phyloP scores from a whole-genome alignment of 805 yeast species.

The Myxozyma lipomycoides region DNA sequence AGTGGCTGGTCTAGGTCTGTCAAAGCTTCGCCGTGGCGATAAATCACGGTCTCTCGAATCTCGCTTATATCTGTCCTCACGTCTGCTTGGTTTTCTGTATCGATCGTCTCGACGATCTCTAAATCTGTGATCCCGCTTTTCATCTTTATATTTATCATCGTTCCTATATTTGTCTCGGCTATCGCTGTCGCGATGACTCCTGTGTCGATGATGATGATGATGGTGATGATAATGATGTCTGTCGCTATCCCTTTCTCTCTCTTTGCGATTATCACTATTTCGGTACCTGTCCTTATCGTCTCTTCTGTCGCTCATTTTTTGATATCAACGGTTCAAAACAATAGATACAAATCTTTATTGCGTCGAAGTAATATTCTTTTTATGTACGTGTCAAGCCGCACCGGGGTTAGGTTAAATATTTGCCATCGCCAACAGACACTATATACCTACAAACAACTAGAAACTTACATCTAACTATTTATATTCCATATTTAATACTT shows the following conservation, averaged over 20 bases:
- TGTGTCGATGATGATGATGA: not conserved
- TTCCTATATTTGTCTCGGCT: not conserved
- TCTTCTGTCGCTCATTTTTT: no score
- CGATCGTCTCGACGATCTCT: not conserved
- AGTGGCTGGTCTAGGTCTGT: not conserved
- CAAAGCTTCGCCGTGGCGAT: not conserved
- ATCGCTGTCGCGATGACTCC: not conserved
- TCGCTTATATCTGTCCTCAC: not conserved
- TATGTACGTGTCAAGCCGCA: no score
- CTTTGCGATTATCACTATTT: not conserved
- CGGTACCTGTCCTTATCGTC: constrained; percentile 15
- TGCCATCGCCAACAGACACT: no score
- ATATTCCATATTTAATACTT: no score
- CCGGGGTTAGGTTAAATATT: no score
- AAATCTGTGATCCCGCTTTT: not conserved
- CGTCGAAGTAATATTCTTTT: no score
- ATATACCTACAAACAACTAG: no score
- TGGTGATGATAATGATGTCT: not conserved
- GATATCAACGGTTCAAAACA: no score
- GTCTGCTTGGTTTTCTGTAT: not conserved
- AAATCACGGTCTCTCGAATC: not conserved
- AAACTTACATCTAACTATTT: no score
- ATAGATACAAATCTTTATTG: no score
- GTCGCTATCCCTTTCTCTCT: not conserved
- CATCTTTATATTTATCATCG: not conserved